These are phyloP conservation scores for Pseudogymnoascus sp. DNA, from an alignment of 2,329 filamentous ascomycete genomes.

Conservation along the genomic window DNA sequence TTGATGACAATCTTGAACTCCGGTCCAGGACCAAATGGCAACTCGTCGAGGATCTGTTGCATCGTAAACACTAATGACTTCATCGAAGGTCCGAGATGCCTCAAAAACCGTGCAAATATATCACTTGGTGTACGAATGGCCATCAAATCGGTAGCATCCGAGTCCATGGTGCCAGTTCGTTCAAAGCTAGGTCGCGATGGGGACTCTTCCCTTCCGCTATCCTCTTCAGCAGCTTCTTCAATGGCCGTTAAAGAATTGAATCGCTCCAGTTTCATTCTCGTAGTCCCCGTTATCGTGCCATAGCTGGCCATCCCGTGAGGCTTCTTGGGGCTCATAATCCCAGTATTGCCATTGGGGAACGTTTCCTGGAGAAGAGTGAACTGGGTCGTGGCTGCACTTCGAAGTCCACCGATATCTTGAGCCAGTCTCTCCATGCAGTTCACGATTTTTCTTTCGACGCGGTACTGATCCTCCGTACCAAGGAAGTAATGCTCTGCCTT, in stretches of 20 bases:
- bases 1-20: conserved; percentile 67
- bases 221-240: conserved; percentile 55
- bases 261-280: conserved; percentile 40
- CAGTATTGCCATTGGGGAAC: conserved; percentile 14
- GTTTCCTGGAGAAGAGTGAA: conserved; percentile 73
- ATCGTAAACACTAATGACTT: conserved; percentile 91
- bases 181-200: conserved; percentile 11
- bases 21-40: conserved; percentile 68
- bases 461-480: conserved; percentile 72
- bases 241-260: conserved; percentile 51
- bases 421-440: conserved; percentile 79
- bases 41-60: conserved; percentile 78
- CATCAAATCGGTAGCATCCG: not conserved
- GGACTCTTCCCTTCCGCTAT: conserved; percentile 41
- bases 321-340: not conserved
- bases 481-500: conserved; percentile 83
- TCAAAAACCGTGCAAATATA: conserved; percentile 88
- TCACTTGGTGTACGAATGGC: conserved; percentile 57
- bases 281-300: conserved; percentile 16
- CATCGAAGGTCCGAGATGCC: conserved; percentile 84
- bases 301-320: not conserved
- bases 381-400: conserved; percentile 84
- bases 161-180: conserved; percentile 1
- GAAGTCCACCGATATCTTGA: conserved; percentile 82
- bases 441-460: conserved; percentile 70